A percentile compares a stretch with the other conserved stretches of the same genome.
These are phyloP conservation scores for Capsicum pubescens DNA, from an alignment of 257 asterid species.

Conservation along the genomic window DNA sequence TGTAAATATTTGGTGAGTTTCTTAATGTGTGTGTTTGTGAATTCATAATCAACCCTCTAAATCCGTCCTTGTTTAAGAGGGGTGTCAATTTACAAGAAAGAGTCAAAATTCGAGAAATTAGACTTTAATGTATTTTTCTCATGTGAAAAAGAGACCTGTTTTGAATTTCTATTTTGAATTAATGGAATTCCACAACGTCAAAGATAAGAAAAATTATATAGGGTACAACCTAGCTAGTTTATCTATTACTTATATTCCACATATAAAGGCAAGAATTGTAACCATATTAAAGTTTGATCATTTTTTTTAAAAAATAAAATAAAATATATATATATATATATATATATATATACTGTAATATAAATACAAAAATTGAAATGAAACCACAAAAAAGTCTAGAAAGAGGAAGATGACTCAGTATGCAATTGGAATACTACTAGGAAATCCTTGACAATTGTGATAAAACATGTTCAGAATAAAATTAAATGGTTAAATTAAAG, in stretches of 20 bases:
- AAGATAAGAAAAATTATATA: neutral
- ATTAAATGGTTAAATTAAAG: neutral
- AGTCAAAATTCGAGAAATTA: too few relatives aligned
- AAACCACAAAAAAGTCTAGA: neutral
- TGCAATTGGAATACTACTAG: neutral
- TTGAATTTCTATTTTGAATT: neutral
- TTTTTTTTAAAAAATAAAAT: neutral
- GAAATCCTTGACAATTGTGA: neutral
- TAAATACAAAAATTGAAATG: neutral
- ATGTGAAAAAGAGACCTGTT: too few relatives aligned
- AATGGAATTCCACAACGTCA: neutral
- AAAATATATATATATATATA: neutral
- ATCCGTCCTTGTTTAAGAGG: too few relatives aligned
- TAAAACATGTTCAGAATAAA: neutral
- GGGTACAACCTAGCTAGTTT: neutral
- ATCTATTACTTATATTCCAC: neutral
- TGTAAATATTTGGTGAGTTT: too few relatives aligned
- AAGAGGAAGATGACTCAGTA: constrained; percentile 10
- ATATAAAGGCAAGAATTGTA: neutral
- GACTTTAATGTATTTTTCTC: too few relatives aligned
- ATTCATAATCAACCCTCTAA: too few relatives aligned
- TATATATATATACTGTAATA: neutral
- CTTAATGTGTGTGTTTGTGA: too few relatives aligned
- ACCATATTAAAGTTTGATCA: neutral
- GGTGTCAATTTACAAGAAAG: too few relatives aligned